Conservation (phyloP, 75 land plant genomes). For the Adiantum capillusveneris region DNA sequence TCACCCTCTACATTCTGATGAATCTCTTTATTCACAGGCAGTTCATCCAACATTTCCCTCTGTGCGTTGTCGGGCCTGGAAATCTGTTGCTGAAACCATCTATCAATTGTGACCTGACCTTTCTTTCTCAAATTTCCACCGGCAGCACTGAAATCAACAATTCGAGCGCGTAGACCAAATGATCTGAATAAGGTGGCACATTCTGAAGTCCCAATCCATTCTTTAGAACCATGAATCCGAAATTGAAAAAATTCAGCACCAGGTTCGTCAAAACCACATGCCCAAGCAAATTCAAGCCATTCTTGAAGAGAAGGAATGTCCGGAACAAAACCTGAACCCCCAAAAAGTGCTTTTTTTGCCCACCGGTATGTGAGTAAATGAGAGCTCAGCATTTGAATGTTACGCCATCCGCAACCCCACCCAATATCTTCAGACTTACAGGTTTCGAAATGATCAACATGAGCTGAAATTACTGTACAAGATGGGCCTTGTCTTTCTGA, state of each 20-base stretch:
- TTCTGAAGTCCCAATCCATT: slow-evolving; percentile 97
- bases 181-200: slow-evolving; percentile 86
- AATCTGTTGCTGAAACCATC: slow-evolving; percentile 1
- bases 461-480: slow-evolving; percentile 45
- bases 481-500: slow-evolving; percentile 26
- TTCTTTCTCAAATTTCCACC: slow-evolving; percentile 3
- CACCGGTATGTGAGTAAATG: slow-evolving; percentile 45
- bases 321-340: slow-evolving; percentile 82
- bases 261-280: slow-evolving; percentile 58
- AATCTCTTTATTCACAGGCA: slow-evolving; percentile 33
- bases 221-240: slow-evolving; percentile 51
- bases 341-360: slow-evolving; percentile 54
- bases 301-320: slow-evolving; percentile 72
- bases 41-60: slow-evolving; percentile 11
- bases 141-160: slow-evolving; percentile 66
- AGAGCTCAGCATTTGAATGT: slow-evolving; percentile 89
- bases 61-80: slow-evolving; percentile 1
- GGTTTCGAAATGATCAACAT: slow-evolving; percentile 80
- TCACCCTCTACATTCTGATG: slow-evolving; percentile 22
- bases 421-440: slow-evolving; percentile 54
- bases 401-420: slow-evolving; percentile 99
- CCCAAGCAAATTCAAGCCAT: slow-evolving; percentile 96
- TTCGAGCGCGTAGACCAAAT: slow-evolving; percentile 76
- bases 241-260: slow-evolving; percentile 57
- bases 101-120: slow-evolving; percentile 11